Evolutionary conservation across 345 rosid species (phyloP).

Genomic region (Acer negundo): DNA sequence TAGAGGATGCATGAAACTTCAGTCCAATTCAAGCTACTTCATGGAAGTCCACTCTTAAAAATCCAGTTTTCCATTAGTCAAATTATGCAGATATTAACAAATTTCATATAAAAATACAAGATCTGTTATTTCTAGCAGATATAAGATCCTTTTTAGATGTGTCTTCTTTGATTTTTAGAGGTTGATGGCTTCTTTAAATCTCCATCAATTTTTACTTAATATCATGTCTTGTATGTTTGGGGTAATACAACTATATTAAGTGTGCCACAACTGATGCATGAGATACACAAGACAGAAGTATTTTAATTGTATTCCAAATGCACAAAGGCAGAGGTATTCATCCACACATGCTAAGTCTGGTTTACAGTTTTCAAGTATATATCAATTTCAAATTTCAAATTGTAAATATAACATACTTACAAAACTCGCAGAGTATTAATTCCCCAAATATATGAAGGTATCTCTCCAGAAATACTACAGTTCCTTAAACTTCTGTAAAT

Average conservation of each 20-base stretch:
- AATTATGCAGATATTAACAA: not conserved
- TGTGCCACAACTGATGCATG: not conserved
- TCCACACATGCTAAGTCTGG: not conserved
- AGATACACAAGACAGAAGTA: not conserved
- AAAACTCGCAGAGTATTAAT: conserved; percentile 20
- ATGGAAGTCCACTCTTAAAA: not conserved
- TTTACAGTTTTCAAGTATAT: not conserved
- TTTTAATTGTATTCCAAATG: not conserved
- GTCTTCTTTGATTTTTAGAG: not conserved
- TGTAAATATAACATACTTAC: conserved; percentile 26
- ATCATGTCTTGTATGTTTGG: not conserved
- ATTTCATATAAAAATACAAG: not conserved
- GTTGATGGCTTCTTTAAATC: not conserved
- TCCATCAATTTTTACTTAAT: not conserved
- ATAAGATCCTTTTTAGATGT: not conserved
- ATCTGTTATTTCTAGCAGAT: not conserved
- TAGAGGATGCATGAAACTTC: not conserved
- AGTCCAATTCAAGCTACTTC: not conserved
- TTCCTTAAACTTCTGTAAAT: conserved; percentile 38
- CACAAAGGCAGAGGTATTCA: not conserved
- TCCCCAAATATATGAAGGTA: conserved; percentile 38
- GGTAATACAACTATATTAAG: not conserved
- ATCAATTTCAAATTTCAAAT: not conserved
- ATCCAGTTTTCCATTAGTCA: not conserved
- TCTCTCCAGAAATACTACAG: conserved; percentile 36